Evolutionary conservation across 257 asterid genomes (phyloP).

Genomic region (Solanum arcanum): DNA sequence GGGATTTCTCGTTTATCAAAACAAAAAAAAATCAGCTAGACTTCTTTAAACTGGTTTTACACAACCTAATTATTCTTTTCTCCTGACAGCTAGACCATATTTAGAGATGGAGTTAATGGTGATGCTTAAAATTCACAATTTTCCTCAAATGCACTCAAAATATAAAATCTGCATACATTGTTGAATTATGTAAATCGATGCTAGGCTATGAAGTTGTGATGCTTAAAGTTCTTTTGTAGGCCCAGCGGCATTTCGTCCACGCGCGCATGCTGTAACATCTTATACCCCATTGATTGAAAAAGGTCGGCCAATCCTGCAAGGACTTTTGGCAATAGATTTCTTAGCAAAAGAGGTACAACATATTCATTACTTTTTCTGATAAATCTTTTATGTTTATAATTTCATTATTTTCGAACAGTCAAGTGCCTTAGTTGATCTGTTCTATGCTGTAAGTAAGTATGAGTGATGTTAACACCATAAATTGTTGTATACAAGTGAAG

Average conservation of each 20-base stretch:
- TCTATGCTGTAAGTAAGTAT: neutral
- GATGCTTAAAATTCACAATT: neutral
- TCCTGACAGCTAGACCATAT: neutral
- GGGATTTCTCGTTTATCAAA: neutral
- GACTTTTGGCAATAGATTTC: conserved; percentile 86
- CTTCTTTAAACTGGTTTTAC: no score
- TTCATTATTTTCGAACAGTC: neutral
- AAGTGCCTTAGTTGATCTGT: neutral
- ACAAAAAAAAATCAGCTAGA: neutral
- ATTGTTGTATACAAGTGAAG: neutral
- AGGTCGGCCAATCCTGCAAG: conserved; percentile 95
- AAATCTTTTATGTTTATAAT: neutral
- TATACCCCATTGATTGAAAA: conserved; percentile 73
- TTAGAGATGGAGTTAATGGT: neutral
- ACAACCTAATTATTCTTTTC: no score
- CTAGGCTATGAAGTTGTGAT: neutral
- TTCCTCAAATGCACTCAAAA: neutral
- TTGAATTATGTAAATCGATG: neutral
- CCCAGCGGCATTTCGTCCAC: conserved; percentile 99
- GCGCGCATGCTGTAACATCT: conserved; percentile 64
- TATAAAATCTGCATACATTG: neutral
- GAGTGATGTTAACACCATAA: neutral
- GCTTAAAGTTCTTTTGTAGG: conserved; percentile 31
- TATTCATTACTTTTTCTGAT: neutral
- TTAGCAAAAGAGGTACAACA: conserved; percentile 83